Conservation (phyloP, 2,329 filamentous ascomycete species). For the Juglanconis sp. region DNA sequence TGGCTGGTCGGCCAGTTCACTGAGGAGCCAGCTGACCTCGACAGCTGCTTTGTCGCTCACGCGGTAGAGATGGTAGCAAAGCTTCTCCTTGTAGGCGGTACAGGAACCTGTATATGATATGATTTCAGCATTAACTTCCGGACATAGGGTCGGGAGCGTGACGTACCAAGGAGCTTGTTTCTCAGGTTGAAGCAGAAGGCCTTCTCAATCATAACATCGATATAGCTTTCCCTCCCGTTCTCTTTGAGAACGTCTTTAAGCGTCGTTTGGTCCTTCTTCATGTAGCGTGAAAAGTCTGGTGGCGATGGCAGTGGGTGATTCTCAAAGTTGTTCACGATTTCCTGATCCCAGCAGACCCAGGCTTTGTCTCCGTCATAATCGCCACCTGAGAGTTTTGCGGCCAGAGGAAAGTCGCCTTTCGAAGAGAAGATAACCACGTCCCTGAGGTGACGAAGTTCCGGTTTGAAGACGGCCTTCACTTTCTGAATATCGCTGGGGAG, state of each 20-base stretch:
- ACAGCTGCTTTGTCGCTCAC: constrained; percentile 45
- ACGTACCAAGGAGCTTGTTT: constrained; percentile 53
- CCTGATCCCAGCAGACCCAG: constrained; percentile 73
- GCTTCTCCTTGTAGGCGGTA: constrained; percentile 61
- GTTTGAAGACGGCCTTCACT: constrained; percentile 56
- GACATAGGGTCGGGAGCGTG: neutral
- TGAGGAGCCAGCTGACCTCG: constrained; percentile 49
- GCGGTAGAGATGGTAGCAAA: constrained; percentile 57
- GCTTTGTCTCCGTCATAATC: constrained; percentile 78
- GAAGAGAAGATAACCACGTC: constrained; percentile 78
- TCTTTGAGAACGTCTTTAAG: constrained; percentile 41
- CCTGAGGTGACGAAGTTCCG: constrained; percentile 63
- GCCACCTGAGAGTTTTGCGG: constrained; percentile 70
- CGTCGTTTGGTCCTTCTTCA: constrained; percentile 46
- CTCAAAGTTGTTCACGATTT: constrained; percentile 61
- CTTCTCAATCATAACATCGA: constrained; percentile 46
- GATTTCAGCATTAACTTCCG: neutral
- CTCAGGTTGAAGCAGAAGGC: constrained; percentile 58
- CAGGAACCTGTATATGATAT: constrained; percentile 31
- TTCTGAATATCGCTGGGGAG: constrained; percentile 71
- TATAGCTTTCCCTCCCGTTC: constrained; percentile 21
- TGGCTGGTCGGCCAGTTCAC: constrained; percentile 54
- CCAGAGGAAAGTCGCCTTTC: constrained; percentile 59
- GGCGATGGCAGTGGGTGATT: constrained; percentile 52
- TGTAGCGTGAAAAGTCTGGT: constrained; percentile 31